Evolutionary conservation across 75 land plant genomes (phyloP).

Genomic region (Selaginella moellendorffii): DNA sequence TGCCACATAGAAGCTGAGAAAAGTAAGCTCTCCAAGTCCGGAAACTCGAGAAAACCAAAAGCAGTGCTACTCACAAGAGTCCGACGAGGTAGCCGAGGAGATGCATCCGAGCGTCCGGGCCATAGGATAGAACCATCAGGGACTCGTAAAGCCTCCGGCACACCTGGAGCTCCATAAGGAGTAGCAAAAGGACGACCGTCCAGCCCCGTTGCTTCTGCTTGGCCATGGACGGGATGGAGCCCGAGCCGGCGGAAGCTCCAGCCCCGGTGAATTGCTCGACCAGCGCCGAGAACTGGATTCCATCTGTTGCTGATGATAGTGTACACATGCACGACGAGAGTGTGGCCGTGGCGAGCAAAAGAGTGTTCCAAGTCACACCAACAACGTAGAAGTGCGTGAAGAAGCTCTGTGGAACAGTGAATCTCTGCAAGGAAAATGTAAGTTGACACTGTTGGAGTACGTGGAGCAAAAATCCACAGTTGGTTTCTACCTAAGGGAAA

Average conservation of each 20-base stretch:
- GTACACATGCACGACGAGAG: conserved; percentile 36
- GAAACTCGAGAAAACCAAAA: background rate
- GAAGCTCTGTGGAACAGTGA: conserved; percentile 69
- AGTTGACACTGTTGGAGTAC: no score
- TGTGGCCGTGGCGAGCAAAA: conserved; percentile 31
- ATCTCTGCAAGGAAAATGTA: conserved; percentile 37
- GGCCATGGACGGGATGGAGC: conserved; percentile 6
- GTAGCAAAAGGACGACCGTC: conserved; percentile 41
- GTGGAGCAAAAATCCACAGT: no score
- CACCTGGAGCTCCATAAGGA: conserved; percentile 72
- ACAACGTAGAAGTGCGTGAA: conserved; percentile 71
- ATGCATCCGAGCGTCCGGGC: conserved; percentile 79
- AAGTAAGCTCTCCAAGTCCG: background rate
- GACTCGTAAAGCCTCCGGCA: conserved; percentile 67
- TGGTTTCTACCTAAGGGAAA: no score
- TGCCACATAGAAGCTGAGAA: conserved; percentile 56
- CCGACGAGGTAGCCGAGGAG: conserved; percentile 64
- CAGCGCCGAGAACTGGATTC: conserved; percentile 14
- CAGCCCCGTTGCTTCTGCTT: conserved; percentile 31
- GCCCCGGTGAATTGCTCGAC: conserved; percentile 17
- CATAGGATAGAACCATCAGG: conserved; percentile 43
- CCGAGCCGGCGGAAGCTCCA: conserved; percentile 8
- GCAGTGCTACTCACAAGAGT: conserved; percentile 41
- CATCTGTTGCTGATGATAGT: conserved; percentile 11
- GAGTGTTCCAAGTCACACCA: conserved; percentile 44